Base-by-base conservation (phyloP, 2,329 filamentous ascomycete genomes). In the Bipolaris oryzae region DNA sequence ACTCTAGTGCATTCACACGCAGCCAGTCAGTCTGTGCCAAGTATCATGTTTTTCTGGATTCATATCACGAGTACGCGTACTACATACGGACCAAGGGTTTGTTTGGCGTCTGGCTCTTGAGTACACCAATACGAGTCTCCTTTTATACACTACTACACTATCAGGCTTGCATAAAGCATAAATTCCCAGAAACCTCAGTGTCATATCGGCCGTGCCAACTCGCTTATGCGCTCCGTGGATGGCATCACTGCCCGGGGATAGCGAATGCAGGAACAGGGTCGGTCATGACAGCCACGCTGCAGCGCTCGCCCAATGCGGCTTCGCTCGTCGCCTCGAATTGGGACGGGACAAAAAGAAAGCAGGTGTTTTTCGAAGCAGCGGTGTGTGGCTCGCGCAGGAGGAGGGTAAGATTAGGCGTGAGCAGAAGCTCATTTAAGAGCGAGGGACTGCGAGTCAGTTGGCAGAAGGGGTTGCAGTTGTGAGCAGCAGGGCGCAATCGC, bases 211-310 rank as follows among this genome's bases (percentile, higher is more conserved):
- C 33, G 21, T 16, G 33, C 16, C 47, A n/a, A 21, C 53, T 55
- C 48, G 53, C 53, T 45, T 51, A 41, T 11, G 35, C 35, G 39
- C 34, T 31, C 39, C 23, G 38, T 44, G 34, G 39, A 23, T 23
- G 31, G 39, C 21, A 21, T 47, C 45, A 20, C 9, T 47, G n/a
- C 7, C 20, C 5, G 41, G 33, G 45, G 51, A 34, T 38, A 10
- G 39, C 41, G 33, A 45, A 55, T 45, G 53, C 47, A 55, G 53
- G 53, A 55, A 55, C 53, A 55, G 51, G 20, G 13, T 31, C 21
- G 23, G 28, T 37, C 38, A 37, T 33, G 38, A 50, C 46, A 54
- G 46, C 21, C 39, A 25, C 33, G 23, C 23, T 43, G 45, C 45
- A 50, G 7, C 25, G 37, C 20, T 38, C 11, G 21, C 41, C 28